Conservation (phyloP, 2,329 filamentous ascomycete species). For the Plenodomus tracheiphilus region DNA sequence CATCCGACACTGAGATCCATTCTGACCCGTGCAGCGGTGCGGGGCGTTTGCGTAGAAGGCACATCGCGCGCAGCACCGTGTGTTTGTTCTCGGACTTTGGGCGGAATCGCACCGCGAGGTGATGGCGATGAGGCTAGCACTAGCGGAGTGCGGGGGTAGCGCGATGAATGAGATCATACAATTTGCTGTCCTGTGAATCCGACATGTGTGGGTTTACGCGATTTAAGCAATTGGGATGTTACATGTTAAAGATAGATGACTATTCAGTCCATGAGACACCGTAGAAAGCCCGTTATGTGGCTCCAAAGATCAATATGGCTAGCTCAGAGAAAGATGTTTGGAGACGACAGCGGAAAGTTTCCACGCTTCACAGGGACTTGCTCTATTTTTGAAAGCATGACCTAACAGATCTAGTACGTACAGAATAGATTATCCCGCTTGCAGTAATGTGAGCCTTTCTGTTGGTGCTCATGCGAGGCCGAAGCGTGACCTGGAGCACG, state of each 20-base stretch:
- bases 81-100: slow-evolving; percentile 2
- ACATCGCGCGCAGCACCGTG: not conserved
- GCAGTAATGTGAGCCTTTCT: no score
- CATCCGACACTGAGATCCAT: not conserved
- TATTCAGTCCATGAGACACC: not conserved
- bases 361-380: not conserved
- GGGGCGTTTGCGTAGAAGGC: slow-evolving; percentile 3
- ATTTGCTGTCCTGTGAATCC: not conserved
- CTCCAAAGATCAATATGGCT: not conserved
- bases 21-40: not conserved
- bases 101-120: slow-evolving; percentile 22
- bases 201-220: not conserved
- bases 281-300: not conserved
- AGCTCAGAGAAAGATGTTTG: not conserved
- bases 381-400: not conserved
- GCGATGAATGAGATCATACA: not conserved
- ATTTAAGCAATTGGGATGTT: not conserved
- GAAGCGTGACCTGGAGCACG: no score
- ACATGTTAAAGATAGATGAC: not conserved
- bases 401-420: no score
- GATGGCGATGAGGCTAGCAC: not conserved
- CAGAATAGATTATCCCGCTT: no score
- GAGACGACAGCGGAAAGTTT: slow-evolving; percentile 2
- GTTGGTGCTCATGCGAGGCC: no score
- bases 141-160: slow-evolving; percentile 19